These are phyloP conservation scores for Penicillium sp. DNA, from an alignment of 2,329 filamentous ascomycete genomes.

Conservation along the genomic window DNA sequence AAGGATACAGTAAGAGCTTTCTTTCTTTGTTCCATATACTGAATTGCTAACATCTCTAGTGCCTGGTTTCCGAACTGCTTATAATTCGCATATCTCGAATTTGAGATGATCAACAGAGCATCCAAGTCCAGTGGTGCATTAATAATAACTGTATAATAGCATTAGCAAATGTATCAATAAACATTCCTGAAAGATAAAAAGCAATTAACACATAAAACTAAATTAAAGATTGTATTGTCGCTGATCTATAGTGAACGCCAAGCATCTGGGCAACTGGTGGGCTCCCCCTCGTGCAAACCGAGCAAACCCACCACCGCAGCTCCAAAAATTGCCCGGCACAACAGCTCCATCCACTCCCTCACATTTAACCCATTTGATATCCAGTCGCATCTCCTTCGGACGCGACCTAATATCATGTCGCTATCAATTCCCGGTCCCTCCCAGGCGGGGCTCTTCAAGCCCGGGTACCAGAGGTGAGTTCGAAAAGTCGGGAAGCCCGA, in stretches of 20 bases:
- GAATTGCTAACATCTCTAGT: conserved; percentile 11
- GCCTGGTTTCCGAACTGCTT: conserved; percentile 21
- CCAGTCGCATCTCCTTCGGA: conserved; percentile 24
- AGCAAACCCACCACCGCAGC: conserved; percentile 37
- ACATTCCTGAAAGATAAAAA: neutral
- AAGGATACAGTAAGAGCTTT: conserved; percentile 29
- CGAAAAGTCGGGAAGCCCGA: conserved; percentile 3
- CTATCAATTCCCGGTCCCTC: conserved; percentile 93
- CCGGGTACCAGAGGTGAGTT: conserved; percentile 87
- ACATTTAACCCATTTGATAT: conserved; percentile 14
- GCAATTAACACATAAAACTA: neutral
- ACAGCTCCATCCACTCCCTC: conserved; percentile 24
- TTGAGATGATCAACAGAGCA: conserved; percentile 5
- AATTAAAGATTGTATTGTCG: neutral
- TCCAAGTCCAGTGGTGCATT: neutral
- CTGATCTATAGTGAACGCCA: neutral
- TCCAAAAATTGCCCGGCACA: conserved; percentile 40
- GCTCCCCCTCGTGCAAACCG: conserved; percentile 39
- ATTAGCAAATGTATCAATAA: neutral
- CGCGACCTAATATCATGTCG: conserved; percentile 61
- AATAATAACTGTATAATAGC: neutral
- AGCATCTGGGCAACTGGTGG: conserved; percentile 26
- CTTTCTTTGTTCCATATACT: neutral
- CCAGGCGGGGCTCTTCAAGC: conserved; percentile 90
- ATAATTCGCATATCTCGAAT: conserved; percentile 6